Percentiles rank a stretch among this genome's conserved stretches.
phyloP scores from a whole-genome alignment of 768 basidiomycete genomes.

The Rubroboletus satanas region DNA sequence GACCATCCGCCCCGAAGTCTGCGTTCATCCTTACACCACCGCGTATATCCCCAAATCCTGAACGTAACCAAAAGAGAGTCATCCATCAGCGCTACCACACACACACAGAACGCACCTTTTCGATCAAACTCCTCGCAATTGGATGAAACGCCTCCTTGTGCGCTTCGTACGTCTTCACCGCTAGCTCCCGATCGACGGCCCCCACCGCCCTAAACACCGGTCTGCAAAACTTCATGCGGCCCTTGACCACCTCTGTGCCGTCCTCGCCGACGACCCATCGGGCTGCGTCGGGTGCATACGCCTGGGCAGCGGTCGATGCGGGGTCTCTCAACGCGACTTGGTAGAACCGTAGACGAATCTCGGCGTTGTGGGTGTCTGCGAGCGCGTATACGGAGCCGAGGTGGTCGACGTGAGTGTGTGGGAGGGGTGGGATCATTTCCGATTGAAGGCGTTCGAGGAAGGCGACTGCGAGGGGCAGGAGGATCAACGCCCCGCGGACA shows the following conservation, averaged over 20 bases:
- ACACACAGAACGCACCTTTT: slow-evolving; percentile 48
- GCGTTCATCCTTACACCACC: neutral
- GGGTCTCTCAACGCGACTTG: slow-evolving; percentile 58
- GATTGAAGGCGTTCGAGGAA: slow-evolving; percentile 79
- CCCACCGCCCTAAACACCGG: slow-evolving; percentile 56
- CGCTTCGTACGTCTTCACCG: slow-evolving; percentile 45
- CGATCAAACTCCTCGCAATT: slow-evolving; percentile 69
- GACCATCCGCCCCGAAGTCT: no score
- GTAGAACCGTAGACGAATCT: slow-evolving; percentile 78
- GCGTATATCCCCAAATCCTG: neutral
- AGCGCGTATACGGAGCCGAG: slow-evolving; percentile 53
- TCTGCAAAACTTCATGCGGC: slow-evolving; percentile 84
- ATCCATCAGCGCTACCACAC: neutral
- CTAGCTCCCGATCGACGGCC: slow-evolving; percentile 51
- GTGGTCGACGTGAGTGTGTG: slow-evolving; percentile 51
- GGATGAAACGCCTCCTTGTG: slow-evolving; percentile 65
- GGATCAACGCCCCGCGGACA: neutral
- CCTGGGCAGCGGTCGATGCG: slow-evolving; percentile 42
- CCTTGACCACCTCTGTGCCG: slow-evolving; percentile 60
- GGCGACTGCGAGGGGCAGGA: slow-evolving; percentile 46
- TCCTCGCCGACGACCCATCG: slow-evolving; percentile 65
- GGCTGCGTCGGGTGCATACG: slow-evolving; percentile 51
- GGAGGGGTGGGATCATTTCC: slow-evolving; percentile 47
- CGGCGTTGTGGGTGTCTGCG: slow-evolving; percentile 58
- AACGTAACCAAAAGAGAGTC: no score